Percentiles rank a stretch among this genome's conserved stretches.
Evolutionary conservation across 1,284 basidiomycete species (phyloP).

Genomic region (Cutaneotrichosporon mucoides): DNA sequence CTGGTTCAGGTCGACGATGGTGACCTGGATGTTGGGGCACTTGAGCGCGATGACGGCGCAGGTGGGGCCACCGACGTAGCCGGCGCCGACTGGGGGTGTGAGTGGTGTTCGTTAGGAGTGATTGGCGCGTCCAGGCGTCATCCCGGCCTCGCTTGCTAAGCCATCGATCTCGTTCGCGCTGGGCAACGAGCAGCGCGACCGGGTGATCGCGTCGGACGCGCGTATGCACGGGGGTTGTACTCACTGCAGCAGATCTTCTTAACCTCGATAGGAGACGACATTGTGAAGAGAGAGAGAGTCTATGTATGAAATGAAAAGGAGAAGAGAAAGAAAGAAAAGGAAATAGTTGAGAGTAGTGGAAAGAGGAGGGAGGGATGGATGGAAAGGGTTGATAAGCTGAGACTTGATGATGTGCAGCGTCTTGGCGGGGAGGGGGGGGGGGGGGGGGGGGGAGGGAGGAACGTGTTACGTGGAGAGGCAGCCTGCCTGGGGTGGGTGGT

Average conservation of each 20-base stretch:
- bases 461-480: too few species aligned
- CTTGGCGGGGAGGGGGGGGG: too few species aligned
- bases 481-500: too few species aligned
- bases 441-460: too few species aligned
- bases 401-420: too few species aligned
- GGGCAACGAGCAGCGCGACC: too few species aligned
- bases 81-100: conserved; percentile 73
- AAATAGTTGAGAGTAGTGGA: background rate
- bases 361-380: background rate
- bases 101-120: background rate
- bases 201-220: too few species aligned
- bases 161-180: too few species aligned
- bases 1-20: conserved; percentile 96
- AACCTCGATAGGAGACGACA: conserved; percentile 57
- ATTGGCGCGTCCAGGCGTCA: too few species aligned
- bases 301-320: background rate
- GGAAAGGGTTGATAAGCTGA: background rate
- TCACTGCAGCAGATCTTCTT: conserved; percentile 86
- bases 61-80: conserved; percentile 93
- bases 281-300: conserved; percentile 16
- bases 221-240: conserved; percentile 42
- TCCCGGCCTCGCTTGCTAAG: too few species aligned
- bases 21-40: conserved; percentile 86
- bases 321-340: conserved; percentile 2
- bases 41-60: conserved; percentile 71